Base-by-base conservation (phyloP, 805 yeast genomes). In the Naumovozyma dairenensis region DNA sequence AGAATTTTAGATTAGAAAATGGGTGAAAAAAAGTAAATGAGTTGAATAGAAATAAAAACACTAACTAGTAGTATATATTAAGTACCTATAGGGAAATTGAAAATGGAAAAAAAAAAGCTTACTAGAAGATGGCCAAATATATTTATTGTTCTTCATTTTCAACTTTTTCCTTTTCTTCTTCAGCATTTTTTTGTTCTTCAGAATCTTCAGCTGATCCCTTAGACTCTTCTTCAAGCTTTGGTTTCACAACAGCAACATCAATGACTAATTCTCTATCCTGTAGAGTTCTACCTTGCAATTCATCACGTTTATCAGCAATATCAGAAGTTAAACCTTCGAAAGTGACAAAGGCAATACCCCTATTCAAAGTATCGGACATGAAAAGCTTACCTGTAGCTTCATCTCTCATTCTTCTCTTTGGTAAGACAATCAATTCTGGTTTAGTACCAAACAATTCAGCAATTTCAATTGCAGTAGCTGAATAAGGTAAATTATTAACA, bases 201-300 rank as follows among this genome's bases (percentile, higher is more conserved):
- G 32, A 22, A 16, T 21, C 17, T 21, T 22, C 19, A 20, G 16
- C 29, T 16, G 17, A 13, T 25, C 30, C 32, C 16, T 44, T 46
- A 15, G 41, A 46, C 30, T 48, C 59, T 16, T 51, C 53, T 19
- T 51, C 57, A 21, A 49, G 60, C 6, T 51, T 63, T 27, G 56
- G 48, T 37, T 52, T 48, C 21, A 42, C 39, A 42, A 81, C 70
- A 15, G 95, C 95, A 46, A 78, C 70, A 44, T 77, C 79, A 38
- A 80, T 84, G 29, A 69, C 61, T 38, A 86, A 61, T 32, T 65
- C 66, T 55, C 82, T 72, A 32, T 80, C 94, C 40, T 73, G 72
- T 45, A 80, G 61, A 33, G 66, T 69, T 49, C 66, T 67, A 34
- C 85, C 93, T 43, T 80, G 69, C 57, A 77, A 76, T 49, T 74